Percentiles rank a stretch among this genome's conserved stretches.
Evolutionary conservation across 768 basidiomycete genomes (phyloP).

Genomic region (Chlorophyllum brunneum): DNA sequence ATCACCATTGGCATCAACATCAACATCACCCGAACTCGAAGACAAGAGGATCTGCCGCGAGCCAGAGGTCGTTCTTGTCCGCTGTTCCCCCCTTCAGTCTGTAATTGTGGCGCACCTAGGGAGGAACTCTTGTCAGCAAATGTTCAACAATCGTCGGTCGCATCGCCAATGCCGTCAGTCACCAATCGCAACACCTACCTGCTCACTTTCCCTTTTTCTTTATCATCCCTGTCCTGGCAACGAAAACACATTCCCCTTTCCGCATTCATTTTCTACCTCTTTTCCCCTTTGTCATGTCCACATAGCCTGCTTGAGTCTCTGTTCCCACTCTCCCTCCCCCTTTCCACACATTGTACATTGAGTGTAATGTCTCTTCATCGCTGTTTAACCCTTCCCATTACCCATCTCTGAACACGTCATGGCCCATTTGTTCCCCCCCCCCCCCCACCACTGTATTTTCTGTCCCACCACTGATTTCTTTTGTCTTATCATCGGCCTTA

Average conservation of each 20-base stretch:
- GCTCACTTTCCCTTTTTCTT: neutral
- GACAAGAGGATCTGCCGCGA: slow-evolving; percentile 48
- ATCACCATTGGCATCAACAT: slow-evolving; percentile 44
- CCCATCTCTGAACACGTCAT: neutral
- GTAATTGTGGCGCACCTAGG: slow-evolving; percentile 12
- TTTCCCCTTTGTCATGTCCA: neutral
- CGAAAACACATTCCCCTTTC: slow-evolving; percentile 1
- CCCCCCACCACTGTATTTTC: no score
- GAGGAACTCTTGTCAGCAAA: neutral
- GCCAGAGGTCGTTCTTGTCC: slow-evolving; percentile 43
- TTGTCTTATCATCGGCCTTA: neutral
- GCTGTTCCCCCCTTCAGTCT: slow-evolving; percentile 29
- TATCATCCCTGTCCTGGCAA: neutral
- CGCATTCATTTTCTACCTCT: neutral
- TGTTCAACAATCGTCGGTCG: neutral
- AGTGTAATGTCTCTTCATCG: neutral
- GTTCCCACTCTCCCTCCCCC: neutral
- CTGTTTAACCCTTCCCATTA: neutral
- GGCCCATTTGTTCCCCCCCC: neutral
- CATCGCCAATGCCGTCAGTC: neutral
- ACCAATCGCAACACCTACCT: neutral
- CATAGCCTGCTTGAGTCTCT: neutral
- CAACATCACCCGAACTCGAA: slow-evolving; percentile 66
- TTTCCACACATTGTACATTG: neutral
- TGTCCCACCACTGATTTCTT: neutral